phyloP scores from a whole-genome alignment of 768 basidiomycete genomes.

The Paxillus rubicundulus region DNA sequence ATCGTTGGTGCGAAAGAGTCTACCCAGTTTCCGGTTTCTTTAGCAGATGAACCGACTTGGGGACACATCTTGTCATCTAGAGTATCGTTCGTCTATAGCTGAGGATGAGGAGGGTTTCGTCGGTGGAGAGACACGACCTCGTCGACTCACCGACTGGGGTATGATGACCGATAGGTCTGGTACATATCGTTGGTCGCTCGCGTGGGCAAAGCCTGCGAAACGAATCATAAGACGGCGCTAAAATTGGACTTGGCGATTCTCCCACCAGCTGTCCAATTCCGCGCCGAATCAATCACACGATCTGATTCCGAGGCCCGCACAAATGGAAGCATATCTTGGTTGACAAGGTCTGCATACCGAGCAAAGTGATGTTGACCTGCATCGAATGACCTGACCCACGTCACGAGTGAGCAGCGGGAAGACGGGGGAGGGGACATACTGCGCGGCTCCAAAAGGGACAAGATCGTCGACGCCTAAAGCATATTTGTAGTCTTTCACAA shows the following conservation, averaged over 20 bases:
- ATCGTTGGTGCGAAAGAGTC: constrained; percentile 51
- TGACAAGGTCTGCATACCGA: constrained; percentile 51
- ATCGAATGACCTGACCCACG: constrained; percentile 39
- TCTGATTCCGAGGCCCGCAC: constrained; percentile 44
- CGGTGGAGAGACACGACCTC: neutral
- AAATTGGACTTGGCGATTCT: neutral
- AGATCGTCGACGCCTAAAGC: constrained; percentile 55
- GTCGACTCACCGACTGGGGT: constrained; percentile 44
- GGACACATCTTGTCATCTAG: constrained; percentile 67
- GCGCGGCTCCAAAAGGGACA: constrained; percentile 60
- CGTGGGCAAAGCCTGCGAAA: constrained; percentile 53
- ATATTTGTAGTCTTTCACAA: constrained; percentile 56
- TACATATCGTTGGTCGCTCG: constrained; percentile 42
- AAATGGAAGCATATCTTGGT: constrained; percentile 45
- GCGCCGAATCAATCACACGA: constrained; percentile 63
- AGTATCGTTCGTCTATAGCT: constrained; percentile 52
- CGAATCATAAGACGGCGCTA: neutral
- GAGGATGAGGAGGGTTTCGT: constrained; percentile 8
- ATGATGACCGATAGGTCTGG: constrained; percentile 56
- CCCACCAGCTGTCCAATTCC: constrained; percentile 64
- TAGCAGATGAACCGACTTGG: constrained; percentile 41
- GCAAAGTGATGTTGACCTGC: constrained; percentile 48
- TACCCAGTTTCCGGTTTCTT: constrained; percentile 49
- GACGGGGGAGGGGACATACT: constrained; percentile 56
- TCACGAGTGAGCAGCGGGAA: constrained; percentile 52